Base-by-base conservation (phyloP, 805 yeast species). In the Cyberlindnera subsufficiens region DNA sequence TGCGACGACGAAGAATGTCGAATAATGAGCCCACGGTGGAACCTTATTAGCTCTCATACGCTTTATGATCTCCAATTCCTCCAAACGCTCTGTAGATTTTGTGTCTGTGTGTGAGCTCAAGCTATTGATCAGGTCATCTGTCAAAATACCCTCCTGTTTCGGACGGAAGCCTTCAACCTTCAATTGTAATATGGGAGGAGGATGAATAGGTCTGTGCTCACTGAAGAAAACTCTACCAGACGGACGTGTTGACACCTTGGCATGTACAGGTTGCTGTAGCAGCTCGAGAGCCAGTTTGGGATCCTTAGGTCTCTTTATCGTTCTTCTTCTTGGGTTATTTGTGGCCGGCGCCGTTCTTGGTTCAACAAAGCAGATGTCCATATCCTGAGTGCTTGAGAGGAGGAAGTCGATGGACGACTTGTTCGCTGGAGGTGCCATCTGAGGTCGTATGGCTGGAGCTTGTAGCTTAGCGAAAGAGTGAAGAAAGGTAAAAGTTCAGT, bases 121-220 rank as follows among this genome's bases (percentile, higher is more conserved):
- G 6, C 17, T 32, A 3, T 32, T 37, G 2, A 54, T 35, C n/a
- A 42, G 35, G 7, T 50, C 50, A 15, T 48, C 48, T 4, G 44
- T 48, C 22, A 50, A 32, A 1, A 35, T 40, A 7, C 39, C 37
- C 5, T 43, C 44, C 30, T 32, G 31, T 16, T 42, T 42, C 4
- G 51, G 49, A 2, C 32, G 34, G 29, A 46, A 45, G 10, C 36
- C 54, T 3, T 47, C 46, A 7, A 61, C 37, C 3, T 38, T 43
- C 22, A 61, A 39, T 39, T 60, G 61, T 14, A 61, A 44, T 1
- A 61, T 58, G 1, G 65, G 65, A 4, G 64, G 65, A 3, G 65
- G 65, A 35, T 57, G 61, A 20, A 61, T 60, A 3, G 64, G 65
- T 10, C 65, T 47, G 42, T 61, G 63, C 38, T 61, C 65, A 4